phyloP scores from a whole-genome alignment of 345 rosid species.

The Eucalyptus regnans region DNA sequence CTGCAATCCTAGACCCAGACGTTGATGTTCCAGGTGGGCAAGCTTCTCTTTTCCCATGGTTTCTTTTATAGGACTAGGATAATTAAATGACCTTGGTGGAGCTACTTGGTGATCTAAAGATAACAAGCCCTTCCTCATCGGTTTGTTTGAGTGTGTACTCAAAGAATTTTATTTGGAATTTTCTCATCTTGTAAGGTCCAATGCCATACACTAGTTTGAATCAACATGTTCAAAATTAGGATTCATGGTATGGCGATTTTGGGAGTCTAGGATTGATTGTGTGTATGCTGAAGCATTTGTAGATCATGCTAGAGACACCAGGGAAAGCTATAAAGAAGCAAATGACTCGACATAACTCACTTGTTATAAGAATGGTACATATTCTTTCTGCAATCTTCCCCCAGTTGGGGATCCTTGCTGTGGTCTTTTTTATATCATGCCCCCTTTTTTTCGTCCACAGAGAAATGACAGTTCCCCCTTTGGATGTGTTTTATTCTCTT shows the following conservation, averaged over 20 bases:
- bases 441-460: constrained; percentile 8
- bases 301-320: background rate
- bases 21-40: constrained; percentile 29
- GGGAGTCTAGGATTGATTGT: background rate
- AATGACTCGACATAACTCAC: constrained; percentile 3
- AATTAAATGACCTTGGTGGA: background rate
- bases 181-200: rapidly evolving
- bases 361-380: constrained; percentile 19
- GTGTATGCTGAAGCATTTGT: background rate
- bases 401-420: background rate
- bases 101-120: background rate
- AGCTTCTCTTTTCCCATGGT: background rate
- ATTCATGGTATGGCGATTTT: background rate
- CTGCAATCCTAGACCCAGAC: constrained; percentile 78
- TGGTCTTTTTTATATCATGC: constrained; percentile 40
- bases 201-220: background rate
- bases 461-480: constrained; percentile 22
- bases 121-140: background rate
- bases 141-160: background rate
- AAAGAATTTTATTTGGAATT: background rate
- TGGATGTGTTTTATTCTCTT: background rate
- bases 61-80: background rate
- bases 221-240: background rate
- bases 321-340: background rate
- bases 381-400: constrained; percentile 10